Evolutionary conservation across 495 filamentous ascomycete genomes (phyloP).

Genomic region (Penicillium salamii): DNA sequence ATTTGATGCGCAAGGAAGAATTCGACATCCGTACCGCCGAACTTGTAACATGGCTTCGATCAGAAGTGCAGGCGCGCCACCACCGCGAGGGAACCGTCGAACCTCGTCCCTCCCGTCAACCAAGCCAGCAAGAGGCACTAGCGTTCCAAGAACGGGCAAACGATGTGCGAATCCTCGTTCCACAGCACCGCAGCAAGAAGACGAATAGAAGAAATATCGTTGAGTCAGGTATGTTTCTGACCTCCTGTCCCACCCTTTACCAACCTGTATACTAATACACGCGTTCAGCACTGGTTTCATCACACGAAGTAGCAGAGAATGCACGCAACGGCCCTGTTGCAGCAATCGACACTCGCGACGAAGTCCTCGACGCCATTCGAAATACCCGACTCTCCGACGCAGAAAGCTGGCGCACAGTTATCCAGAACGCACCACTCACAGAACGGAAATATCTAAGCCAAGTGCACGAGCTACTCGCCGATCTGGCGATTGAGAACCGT

Average conservation of each 20-base stretch:
- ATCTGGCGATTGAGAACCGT: conserved; percentile 53
- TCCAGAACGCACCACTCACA: conserved; percentile 70
- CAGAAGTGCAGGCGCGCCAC: conserved; percentile 77
- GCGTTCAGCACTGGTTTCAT: conserved; percentile 54
- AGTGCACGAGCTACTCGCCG: conserved; percentile 72
- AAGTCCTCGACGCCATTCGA: conserved; percentile 75
- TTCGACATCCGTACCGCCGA: conserved; percentile 72
- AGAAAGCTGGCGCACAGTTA: conserved; percentile 81
- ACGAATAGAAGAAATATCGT: conserved; percentile 81
- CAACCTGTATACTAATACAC: conserved; percentile 9
- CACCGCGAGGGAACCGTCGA: conserved; percentile 53
- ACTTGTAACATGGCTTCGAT: conserved; percentile 75
- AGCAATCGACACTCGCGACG: conserved; percentile 85
- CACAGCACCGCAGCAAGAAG: conserved; percentile 84
- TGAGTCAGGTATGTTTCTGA: conserved; percentile 60
- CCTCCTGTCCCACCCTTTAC: conserved; percentile 1
- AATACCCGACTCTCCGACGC: conserved; percentile 73
- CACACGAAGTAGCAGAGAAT: conserved; percentile 59
- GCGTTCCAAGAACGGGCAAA: conserved; percentile 51
- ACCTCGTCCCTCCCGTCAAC: conserved; percentile 45
- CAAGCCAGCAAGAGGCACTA: conserved; percentile 40
- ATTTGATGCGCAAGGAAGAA: conserved; percentile 74
- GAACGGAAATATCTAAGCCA: conserved; percentile 88
- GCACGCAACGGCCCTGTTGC: conserved; percentile 75
- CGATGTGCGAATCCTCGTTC: conserved; percentile 78